Conservation (phyloP, 2,329 filamentous ascomycete genomes). For the Clarireedia hainanense region DNA sequence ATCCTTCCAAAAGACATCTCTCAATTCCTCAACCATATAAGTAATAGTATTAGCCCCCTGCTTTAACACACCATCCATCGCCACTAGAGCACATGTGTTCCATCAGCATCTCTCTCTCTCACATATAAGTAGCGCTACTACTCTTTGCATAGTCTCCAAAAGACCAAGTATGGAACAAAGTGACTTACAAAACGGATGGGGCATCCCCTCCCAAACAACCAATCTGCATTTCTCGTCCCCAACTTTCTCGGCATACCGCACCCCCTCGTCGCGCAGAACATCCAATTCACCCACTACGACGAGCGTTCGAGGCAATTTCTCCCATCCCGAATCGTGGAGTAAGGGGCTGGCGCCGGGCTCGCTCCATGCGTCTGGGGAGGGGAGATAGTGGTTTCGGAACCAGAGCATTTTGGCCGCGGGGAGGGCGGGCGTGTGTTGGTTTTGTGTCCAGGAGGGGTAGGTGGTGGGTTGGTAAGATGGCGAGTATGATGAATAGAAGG, state of each 20-base stretch:
- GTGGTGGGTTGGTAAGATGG: slow-evolving; percentile 44
- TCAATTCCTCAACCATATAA: slow-evolving; percentile 21
- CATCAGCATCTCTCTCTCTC: neutral
- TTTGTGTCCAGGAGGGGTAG: slow-evolving; percentile 41
- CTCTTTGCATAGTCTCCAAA: no score
- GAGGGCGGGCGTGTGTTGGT: slow-evolving; percentile 43
- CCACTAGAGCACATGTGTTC: slow-evolving; percentile 25
- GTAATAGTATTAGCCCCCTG: slow-evolving; percentile 45
- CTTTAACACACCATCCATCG: slow-evolving; percentile 47
- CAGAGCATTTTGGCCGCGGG: slow-evolving; percentile 51
- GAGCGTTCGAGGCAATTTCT: slow-evolving; percentile 40
- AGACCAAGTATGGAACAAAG: no score
- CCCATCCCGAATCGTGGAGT: slow-evolving; percentile 41
- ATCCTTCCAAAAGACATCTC: slow-evolving; percentile 14
- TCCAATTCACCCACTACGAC: slow-evolving; percentile 49
- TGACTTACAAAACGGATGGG: slow-evolving; percentile 41
- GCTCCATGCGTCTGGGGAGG: slow-evolving; percentile 36
- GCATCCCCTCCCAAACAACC: slow-evolving; percentile 45
- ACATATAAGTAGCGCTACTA: no score
- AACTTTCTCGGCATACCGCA: slow-evolving; percentile 36
- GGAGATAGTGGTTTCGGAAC: slow-evolving; percentile 52
- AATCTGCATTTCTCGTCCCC: slow-evolving; percentile 40
- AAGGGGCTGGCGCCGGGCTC: slow-evolving; percentile 47
- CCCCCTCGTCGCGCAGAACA: slow-evolving; percentile 46
- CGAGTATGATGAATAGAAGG: slow-evolving; percentile 32